Conservation (phyloP, 2,329 filamentous ascomycete species). For the Ramularia endophylla region DNA sequence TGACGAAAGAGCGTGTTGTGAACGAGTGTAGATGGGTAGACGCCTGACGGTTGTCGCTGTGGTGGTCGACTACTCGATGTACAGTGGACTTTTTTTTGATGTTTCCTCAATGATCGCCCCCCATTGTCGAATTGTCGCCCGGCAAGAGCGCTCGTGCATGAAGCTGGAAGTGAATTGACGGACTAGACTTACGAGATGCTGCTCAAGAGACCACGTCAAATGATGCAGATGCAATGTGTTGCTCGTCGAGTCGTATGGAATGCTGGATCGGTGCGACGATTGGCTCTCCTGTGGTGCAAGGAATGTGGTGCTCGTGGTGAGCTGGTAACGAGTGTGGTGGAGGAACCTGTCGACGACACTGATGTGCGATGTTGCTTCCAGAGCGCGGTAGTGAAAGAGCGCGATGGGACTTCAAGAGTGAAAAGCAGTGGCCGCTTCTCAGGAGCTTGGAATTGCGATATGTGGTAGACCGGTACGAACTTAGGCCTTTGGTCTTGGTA, state of each 20-base stretch:
- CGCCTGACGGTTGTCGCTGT: background rate
- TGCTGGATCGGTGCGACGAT: conserved; percentile 7
- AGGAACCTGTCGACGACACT: too few relatives aligned
- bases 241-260: conserved; percentile 8
- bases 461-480: too few relatives aligned
- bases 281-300: conserved; percentile 5
- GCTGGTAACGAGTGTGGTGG: conserved; percentile 7
- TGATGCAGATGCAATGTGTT: conserved; percentile 5
- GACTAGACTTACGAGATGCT: conserved; percentile 10
- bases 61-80: background rate
- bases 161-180: conserved; percentile 1
- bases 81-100: conserved; percentile 1
- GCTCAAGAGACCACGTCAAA: conserved; percentile 7
- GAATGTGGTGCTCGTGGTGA: conserved; percentile 9
- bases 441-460: too few relatives aligned
- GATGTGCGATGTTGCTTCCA: too few relatives aligned
- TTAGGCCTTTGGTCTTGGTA: too few relatives aligned
- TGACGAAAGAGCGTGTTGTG: background rate
- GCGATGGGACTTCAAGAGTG: too few relatives aligned
- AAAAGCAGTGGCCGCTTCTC: too few relatives aligned
- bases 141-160: conserved; percentile 1
- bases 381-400: too few relatives aligned
- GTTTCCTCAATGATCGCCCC: background rate
- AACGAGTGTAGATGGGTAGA: background rate
- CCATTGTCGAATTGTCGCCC: background rate